Evolutionary conservation across 805 yeast species (phyloP), one percentile per base, ranked within the genome.

Genomic region (Tetrapisispora iriomotensis): DNA sequence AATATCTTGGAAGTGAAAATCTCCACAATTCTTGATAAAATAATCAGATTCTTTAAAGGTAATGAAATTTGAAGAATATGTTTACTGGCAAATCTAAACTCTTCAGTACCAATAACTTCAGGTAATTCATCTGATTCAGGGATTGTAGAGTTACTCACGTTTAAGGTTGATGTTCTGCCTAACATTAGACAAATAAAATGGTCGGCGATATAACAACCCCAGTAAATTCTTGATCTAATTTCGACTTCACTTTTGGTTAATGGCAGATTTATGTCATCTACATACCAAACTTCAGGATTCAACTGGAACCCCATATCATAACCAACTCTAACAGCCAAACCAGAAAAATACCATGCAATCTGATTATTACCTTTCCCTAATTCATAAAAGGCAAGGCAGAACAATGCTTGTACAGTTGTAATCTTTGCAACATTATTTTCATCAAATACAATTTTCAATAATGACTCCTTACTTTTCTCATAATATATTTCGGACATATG

Each of bases 151-250:
- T 77, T 78, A 32, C 71, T 65, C 36, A 72, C 64, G 48, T 75
- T 72, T 37, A 77, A 54, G 1, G 71, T 58, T 0, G 79, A 69
- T 0, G 81, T 79, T 37, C 82, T 58, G 3, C 84, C 84, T 34
- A 76, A 56, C 36, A 76, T 61, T 27, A 77, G 58, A 50, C 79
- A 71, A 26, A 77, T 73, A 47, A 77, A 72, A 51, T 75, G 82
- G 53, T 77, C 84, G 2, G 78, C 79, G 41, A 77, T 61, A 53
- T 71, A 77, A 36, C 77, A 70, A 3, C 83, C 83, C 84, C 84
- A 77, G 51, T 73, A 74, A 9, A 77, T 72, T 42, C 84, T 61
- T 36, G 76, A 68, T 42, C 81, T 64, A 39, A 77, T 74, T 29
- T 70, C 74, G 14, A 71, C 63, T 46, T 75, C 79, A 36, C 75